phyloP scores from a whole-genome alignment of 2,329 filamentous ascomycete genomes.

The Atkinsonella texensis region DNA sequence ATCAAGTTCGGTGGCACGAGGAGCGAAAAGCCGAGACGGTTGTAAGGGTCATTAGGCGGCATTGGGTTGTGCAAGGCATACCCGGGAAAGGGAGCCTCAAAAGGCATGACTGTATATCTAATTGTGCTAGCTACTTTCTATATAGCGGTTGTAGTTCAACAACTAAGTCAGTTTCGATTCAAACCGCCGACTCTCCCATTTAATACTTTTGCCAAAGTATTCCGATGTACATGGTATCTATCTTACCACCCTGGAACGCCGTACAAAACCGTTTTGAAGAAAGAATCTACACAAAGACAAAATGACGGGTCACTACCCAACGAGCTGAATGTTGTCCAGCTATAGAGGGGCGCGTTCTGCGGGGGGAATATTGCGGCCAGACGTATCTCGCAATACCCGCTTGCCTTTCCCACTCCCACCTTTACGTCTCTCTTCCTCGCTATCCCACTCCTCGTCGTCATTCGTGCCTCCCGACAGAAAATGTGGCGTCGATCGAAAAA shows the following conservation, averaged over 20 bases:
- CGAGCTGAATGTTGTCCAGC: neutral
- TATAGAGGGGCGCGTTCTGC: constrained; percentile 37
- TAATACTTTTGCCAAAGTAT: constrained; percentile 1
- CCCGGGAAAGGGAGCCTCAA: neutral
- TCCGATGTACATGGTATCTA: constrained; percentile 2
- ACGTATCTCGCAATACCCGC: constrained; percentile 33
- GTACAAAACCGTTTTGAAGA: neutral
- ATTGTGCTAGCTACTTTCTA: constrained; percentile 22
- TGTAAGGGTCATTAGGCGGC: constrained; percentile 28
- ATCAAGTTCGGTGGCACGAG: constrained; percentile 94
- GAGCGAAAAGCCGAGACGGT: constrained; percentile 70
- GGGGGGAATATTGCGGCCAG: constrained; percentile 37
- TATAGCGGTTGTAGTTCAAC: constrained; percentile 12
- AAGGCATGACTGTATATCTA: constrained; percentile 20
- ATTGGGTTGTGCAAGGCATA: neutral
- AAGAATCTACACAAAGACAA: neutral
- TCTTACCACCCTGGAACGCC: constrained; percentile 5
- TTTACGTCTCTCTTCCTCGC: constrained; percentile 31
- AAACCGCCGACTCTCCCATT: neutral
- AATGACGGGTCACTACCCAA: constrained; percentile 5
- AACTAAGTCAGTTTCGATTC: neutral
- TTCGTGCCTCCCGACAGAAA: constrained; percentile 17
- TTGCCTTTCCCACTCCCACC: constrained; percentile 32
- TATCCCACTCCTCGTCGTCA: constrained; percentile 27
- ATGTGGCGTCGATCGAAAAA: constrained; percentile 28